Evolutionary conservation across 306 rosid genomes (phyloP), one percentile per base, ranked within the genome.

Genomic region (Dryas octopetala): DNA sequence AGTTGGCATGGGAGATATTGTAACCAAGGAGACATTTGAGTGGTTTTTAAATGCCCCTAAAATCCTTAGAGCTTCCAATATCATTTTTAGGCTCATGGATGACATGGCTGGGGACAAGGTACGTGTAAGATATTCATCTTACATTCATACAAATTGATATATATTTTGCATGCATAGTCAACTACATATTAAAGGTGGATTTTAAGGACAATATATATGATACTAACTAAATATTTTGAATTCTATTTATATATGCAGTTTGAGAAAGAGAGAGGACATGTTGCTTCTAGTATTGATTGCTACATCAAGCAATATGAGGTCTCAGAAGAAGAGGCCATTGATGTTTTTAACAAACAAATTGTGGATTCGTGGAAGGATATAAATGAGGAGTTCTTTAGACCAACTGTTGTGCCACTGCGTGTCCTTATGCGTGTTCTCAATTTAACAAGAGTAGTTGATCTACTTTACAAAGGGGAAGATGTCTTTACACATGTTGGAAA

Each of bases 221-320:
- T n/a, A n/a, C n/a, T n/a, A n/a, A n/a, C n/a, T n/a, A n/a, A n/a
- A n/a, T n/a, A n/a, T n/a, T n/a, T n/a, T 28, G 32, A 28, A 41
- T 8, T 9, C 5, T 7, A 6, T 38, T 32, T 53, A 17, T 9
- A 38, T 43, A n/a, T 38, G 63, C 51, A 53, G 74, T 70, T 70
- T 53, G 74, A 70, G 11, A 52, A 70, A 70, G 40, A 70, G 74
- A 70, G 74, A 32, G 17, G 49, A 32, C 74, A 70, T 54, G 49
- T 70, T 28, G 48, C 49, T 32, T 51, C 62, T 7, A 16, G 48
- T 9, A 43, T 53, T 11, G 63, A 53, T 7, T 53, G 74, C 5
- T 70, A 54, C 63, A 70, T 70, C 63, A 70, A 67, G n/a, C 58
- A 67, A 67, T 23, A 67, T 14, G 72, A 57, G 44, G 72, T 67